Percentiles rank a stretch among this genome's conserved stretches.
Evolutionary conservation across 2,329 filamentous ascomycete genomes (phyloP).

Genomic region (Scopulariopsis brevicaulis): DNA sequence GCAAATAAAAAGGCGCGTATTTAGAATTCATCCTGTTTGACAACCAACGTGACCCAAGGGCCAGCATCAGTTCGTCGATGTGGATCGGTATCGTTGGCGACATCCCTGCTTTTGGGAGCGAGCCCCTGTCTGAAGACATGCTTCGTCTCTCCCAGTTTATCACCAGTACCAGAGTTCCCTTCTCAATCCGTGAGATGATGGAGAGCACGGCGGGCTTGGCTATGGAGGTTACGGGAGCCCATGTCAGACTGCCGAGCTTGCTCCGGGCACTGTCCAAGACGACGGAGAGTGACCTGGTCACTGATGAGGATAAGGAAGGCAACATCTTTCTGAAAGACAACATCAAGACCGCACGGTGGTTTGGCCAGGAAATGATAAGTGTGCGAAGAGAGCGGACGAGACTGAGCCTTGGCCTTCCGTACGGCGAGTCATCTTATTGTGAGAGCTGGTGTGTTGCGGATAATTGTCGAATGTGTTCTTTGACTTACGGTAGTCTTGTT

Average conservation of each 20-base stretch:
- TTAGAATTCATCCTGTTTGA: constrained; percentile 60
- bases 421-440: too few relatives aligned
- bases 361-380: too few relatives aligned
- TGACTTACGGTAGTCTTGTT: too few relatives aligned
- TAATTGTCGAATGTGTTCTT: too few relatives aligned
- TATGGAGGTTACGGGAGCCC: constrained; percentile 31
- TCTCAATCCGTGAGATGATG: constrained; percentile 32
- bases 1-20: constrained; percentile 56
- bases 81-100: constrained; percentile 21
- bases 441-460: too few relatives aligned
- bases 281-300: constrained; percentile 25
- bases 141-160: constrained; percentile 29
- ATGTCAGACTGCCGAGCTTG: constrained; percentile 31
- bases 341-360: background rate
- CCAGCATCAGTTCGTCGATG: constrained; percentile 19
- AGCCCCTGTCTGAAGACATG: constrained; percentile 34
- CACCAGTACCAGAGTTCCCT: constrained; percentile 34
- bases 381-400: too few relatives aligned
- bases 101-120: constrained; percentile 19
- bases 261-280: constrained; percentile 28
- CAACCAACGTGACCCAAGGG: constrained; percentile 40
- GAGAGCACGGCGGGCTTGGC: constrained; percentile 33
- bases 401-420: too few relatives aligned
- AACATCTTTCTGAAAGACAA: background rate
- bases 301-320: constrained; percentile 8